Conservation (phyloP, 352 stramenopile species). For the Globisporangium spiculum region DNA sequence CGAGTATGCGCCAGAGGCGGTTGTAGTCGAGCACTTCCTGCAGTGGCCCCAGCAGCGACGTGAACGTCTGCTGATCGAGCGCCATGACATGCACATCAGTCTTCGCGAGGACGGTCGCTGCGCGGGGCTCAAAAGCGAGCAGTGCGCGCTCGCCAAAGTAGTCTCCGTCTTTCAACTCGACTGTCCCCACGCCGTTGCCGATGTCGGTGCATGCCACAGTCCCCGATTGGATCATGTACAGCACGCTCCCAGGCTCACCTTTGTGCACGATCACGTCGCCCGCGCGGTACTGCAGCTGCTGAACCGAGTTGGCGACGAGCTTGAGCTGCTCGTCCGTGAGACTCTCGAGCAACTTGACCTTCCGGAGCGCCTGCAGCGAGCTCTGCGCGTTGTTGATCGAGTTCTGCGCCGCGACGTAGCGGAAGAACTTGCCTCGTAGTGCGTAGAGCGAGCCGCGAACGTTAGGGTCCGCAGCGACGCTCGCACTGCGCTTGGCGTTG, state of each 20-base stretch:
- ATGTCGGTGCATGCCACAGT: conserved; percentile 59
- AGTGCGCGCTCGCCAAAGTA: conserved; percentile 93
- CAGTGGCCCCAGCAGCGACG: conserved; percentile 87
- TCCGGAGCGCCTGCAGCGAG: conserved; percentile 43
- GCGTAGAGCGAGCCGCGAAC: conserved; percentile 37
- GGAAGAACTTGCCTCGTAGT: conserved; percentile 49
- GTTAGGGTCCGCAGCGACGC: conserved; percentile 34
- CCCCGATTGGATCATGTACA: conserved; percentile 82
- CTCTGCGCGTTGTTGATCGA: conserved; percentile 39
- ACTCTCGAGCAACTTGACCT: conserved; percentile 37
- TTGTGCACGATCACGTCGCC: conserved; percentile 78
- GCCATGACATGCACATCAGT: conserved; percentile 50
- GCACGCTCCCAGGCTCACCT: conserved; percentile 59
- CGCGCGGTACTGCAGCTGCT: conserved; percentile 41
- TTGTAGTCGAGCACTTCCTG: conserved; percentile 82
- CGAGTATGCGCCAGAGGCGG: conserved; percentile 43
- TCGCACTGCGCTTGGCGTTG: conserved; percentile 49
- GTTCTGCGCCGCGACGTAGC: conserved; percentile 43
- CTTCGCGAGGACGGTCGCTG: conserved; percentile 83
- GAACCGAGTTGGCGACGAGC: conserved; percentile 38
- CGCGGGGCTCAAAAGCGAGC: conserved; percentile 78
- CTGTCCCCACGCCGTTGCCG: conserved; percentile 35
- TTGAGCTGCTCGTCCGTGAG: conserved; percentile 47
- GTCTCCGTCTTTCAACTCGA: conserved; percentile 62
- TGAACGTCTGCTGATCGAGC: conserved; percentile 91